A percentile compares a stretch with the other conserved stretches of the same genome.
phyloP scores from a whole-genome alignment of 1,284 basidiomycete species.

The Trichosporon ovoides region DNA sequence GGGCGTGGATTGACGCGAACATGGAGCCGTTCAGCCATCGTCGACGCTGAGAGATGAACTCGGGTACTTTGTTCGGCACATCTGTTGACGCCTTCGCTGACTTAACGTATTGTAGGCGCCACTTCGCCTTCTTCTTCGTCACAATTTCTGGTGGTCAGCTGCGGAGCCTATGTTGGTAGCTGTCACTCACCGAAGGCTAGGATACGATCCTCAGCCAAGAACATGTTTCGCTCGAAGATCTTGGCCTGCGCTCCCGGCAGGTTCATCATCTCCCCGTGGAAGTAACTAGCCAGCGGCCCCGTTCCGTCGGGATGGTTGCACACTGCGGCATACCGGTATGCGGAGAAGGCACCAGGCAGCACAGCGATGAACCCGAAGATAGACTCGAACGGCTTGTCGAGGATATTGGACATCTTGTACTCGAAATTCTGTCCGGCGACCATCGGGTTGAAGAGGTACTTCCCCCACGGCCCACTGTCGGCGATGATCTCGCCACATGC shows the following conservation, averaged over 20 bases:
- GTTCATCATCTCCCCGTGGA: constrained; percentile 83
- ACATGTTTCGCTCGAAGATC: constrained; percentile 72
- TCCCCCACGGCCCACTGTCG: constrained; percentile 58
- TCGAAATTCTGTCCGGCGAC: constrained; percentile 90
- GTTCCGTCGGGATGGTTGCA: constrained; percentile 73
- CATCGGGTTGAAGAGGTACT: constrained; percentile 75
- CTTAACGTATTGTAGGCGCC: constrained; percentile 82
- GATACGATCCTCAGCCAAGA: constrained; percentile 60
- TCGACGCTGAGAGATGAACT: constrained; percentile 85
- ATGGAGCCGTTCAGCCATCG: constrained; percentile 76
- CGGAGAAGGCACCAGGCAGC: constrained; percentile 78
- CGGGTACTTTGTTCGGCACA: constrained; percentile 67
- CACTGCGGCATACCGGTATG: constrained; percentile 81
- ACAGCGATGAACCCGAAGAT: constrained; percentile 90
- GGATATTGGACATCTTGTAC: constrained; percentile 74
- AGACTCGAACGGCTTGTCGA: constrained; percentile 87
- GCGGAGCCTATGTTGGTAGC: neutral
- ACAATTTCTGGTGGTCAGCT: constrained; percentile 35
- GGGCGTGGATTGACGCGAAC: constrained; percentile 73
- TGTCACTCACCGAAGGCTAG: constrained; percentile 34
- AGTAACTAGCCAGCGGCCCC: constrained; percentile 83
- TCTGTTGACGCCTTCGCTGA: constrained; percentile 71
- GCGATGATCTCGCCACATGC: constrained; percentile 92
- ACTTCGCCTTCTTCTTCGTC: constrained; percentile 43
- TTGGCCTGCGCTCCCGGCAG: constrained; percentile 41